phyloP scores from a whole-genome alignment of 2,329 filamentous ascomycete genomes.

The Exophiala mesophila region DNA sequence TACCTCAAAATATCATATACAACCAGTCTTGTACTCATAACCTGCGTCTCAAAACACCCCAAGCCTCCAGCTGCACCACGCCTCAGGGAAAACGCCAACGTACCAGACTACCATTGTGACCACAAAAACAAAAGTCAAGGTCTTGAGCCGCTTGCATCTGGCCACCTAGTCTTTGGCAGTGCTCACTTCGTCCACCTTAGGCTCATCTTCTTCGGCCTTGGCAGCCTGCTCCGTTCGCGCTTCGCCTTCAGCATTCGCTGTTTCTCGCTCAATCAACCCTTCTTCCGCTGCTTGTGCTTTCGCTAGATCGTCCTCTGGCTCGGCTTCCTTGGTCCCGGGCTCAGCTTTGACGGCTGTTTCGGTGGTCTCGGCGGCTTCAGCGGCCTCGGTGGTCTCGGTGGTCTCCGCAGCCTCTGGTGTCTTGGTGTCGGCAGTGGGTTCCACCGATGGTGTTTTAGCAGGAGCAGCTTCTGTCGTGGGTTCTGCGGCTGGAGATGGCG shows the following conservation, averaged over 20 bases:
- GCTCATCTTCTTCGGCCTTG: slow-evolving; percentile 5
- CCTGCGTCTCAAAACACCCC: no score
- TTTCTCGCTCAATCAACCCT: slow-evolving; percentile 26
- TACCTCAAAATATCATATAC: no score
- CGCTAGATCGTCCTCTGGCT: slow-evolving; percentile 23
- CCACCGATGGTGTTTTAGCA: slow-evolving; percentile 18
- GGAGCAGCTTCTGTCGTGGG: slow-evolving; percentile 17
- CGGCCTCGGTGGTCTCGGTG: not conserved
- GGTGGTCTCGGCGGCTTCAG: not conserved
- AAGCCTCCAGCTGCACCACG: no score
- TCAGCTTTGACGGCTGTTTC: slow-evolving; percentile 1
- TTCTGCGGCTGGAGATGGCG: slow-evolving; percentile 5
- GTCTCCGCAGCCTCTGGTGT: slow-evolving; percentile 11
- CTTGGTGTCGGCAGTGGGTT: slow-evolving; percentile 14
- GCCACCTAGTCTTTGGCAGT: not conserved
- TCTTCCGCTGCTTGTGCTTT: slow-evolving; percentile 30
- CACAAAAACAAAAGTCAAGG: no score
- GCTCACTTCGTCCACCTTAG: not conserved
- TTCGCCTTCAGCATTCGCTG: slow-evolving; percentile 32
- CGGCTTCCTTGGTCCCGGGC: no score
- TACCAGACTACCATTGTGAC: no score
- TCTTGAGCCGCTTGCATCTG: no score
- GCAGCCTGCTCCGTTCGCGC: slow-evolving; percentile 24
- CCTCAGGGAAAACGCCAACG: no score
- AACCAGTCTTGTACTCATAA: no score